Evolutionary conservation across 768 basidiomycete species (phyloP).

Genomic region (Floccularia luteovirens): DNA sequence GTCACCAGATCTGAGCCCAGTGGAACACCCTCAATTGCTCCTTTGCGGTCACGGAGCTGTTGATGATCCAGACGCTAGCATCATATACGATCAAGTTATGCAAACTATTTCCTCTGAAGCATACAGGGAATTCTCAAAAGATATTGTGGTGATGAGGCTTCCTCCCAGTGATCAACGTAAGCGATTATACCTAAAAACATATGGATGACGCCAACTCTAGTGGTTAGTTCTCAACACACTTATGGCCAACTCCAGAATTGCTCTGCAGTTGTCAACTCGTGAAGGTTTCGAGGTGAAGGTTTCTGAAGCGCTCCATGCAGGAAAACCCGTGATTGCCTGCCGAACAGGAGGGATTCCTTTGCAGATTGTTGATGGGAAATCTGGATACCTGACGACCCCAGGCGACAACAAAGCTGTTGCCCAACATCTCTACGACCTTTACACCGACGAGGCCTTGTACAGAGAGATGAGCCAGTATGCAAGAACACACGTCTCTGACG

Average conservation of each 20-base stretch:
- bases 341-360: conserved; percentile 91
- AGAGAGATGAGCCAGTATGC: conserved; percentile 58
- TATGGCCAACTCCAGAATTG: conserved; percentile 84
- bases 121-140: conserved; percentile 46
- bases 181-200: conserved; percentile 17
- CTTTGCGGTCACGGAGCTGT: conserved; percentile 90
- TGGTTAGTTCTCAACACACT: conserved; percentile 74
- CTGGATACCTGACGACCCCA: conserved; percentile 75
- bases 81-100: conserved; percentile 79
- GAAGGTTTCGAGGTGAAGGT: conserved; percentile 99
- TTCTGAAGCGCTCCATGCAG: conserved; percentile 88
- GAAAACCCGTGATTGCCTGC: conserved; percentile 79
- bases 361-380: conserved; percentile 82
- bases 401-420: conserved; percentile 76
- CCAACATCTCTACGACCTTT: conserved; percentile 66
- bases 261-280: conserved; percentile 84
- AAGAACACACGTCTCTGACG: conserved; percentile 72
- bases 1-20: conserved; percentile 30
- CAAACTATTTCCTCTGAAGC: conserved; percentile 45
- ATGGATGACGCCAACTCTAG: conserved; percentile 3
- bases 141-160: conserved; percentile 71
- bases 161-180: conserved; percentile 81
- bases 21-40: conserved; percentile 67
- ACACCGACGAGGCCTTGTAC: conserved; percentile 67
- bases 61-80: conserved; percentile 91